Conservation (phyloP, 2,329 filamentous ascomycete genomes). For the Colletotrichum lindemuthianum region DNA sequence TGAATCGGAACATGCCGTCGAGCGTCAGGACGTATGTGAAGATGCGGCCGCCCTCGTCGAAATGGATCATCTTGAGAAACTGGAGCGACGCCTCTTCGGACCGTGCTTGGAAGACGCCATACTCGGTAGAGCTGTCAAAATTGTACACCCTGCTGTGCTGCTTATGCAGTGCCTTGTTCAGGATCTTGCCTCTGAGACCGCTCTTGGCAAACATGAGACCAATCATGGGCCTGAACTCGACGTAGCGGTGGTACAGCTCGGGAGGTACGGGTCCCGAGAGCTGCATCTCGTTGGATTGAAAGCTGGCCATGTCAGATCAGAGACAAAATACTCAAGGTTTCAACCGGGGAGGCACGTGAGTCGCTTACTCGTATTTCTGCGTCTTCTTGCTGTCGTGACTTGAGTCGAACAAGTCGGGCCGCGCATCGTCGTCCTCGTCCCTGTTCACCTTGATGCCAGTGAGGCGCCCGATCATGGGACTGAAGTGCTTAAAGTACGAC, state of each 20-base stretch:
- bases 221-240: slow-evolving; percentile 92
- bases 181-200: slow-evolving; percentile 80
- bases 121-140: slow-evolving; percentile 80
- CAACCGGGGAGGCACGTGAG: not conserved
- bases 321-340: not conserved
- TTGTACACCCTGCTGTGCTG: slow-evolving; percentile 92
- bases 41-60: slow-evolving; percentile 84
- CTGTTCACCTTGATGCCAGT: slow-evolving; percentile 76
- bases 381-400: slow-evolving; percentile 59
- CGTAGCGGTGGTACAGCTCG: slow-evolving; percentile 87
- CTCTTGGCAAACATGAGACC: slow-evolving; percentile 85
- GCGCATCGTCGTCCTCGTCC: slow-evolving; percentile 61
- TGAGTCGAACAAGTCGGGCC: slow-evolving; percentile 39
- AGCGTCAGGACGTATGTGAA: slow-evolving; percentile 94
- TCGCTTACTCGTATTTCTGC: slow-evolving; percentile 79
- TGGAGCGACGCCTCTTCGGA: slow-evolving; percentile 77
- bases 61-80: slow-evolving; percentile 88
- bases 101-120: slow-evolving; percentile 73
- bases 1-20: slow-evolving; percentile 88
- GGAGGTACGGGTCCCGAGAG: slow-evolving; percentile 83
- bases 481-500: slow-evolving; percentile 84
- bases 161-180: slow-evolving; percentile 88
- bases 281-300: slow-evolving; percentile 93
- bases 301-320: slow-evolving; percentile 59
- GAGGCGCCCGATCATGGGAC: slow-evolving; percentile 86